Base-by-base conservation (phyloP, 140 eudicot species). In the Cichorium intybus region DNA sequence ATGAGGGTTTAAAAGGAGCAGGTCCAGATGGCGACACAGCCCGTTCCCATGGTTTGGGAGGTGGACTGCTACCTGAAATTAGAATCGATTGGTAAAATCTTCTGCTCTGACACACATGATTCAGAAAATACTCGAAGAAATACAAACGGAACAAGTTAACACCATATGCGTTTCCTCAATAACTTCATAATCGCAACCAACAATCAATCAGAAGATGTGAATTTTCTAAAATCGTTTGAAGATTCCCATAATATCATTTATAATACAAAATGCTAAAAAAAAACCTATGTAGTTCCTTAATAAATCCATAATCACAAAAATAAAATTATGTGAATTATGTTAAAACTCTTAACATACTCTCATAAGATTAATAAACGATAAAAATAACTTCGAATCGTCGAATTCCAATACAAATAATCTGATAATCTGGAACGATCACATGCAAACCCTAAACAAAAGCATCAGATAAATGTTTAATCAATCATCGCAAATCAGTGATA, bases 11-110 rank as follows among this genome's bases (percentile, higher is more conserved):
- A 27, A 91, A 91, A 10, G 97, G 97, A 9, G 92, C 85, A 23
- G 95, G 87, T 29, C 97, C 89, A 26, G 97, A 85, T 8, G 97
- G 72, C 11, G 96, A 78, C 10, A 87, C 95, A 26, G 96, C 77
- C 69, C 95, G 81, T 81, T 91, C 97, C 97, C 97, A 91, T 27
- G 97, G 97, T 71, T 87, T 91, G 20, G 95, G 85, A 34, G 97
- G 97, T 55, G 97, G 81, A 50, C 85, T 62, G 60, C 75, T 53
- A 63, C 81, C 96, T 83, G 52, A 64, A 60, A n/a, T n/a, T n/a
- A n/a, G n/a, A n/a, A n/a, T n/a, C n/a, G n/a, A n/a, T n/a, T n/a
- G n/a, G n/a, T n/a, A n/a, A n/a, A n/a, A n/a, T n/a, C n/a, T n/a
- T n/a, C n/a, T n/a, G n/a, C n/a, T n/a, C n/a, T n/a, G n/a, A n/a